These are phyloP conservation scores for Bacterosira constricta DNA, from an alignment of 108 stramenopile species.

Conservation along the genomic window DNA sequence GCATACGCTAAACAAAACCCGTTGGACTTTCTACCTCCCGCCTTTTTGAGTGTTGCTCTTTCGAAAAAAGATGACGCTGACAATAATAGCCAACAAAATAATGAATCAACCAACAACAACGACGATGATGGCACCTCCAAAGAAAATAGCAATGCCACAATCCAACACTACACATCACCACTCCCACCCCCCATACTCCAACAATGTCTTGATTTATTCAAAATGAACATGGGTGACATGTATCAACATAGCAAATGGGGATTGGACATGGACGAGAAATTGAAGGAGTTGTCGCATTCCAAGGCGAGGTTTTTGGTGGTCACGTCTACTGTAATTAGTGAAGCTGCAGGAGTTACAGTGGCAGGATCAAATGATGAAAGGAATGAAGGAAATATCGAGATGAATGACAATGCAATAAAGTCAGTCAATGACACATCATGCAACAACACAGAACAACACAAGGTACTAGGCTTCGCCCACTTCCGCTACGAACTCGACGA, in stretches of 20 bases:
- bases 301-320: constrained; percentile 73
- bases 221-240: constrained; percentile 75
- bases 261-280: constrained; percentile 71
- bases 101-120: too few relatives aligned
- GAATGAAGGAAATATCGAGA: neutral
- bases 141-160: too few relatives aligned
- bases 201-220: constrained; percentile 60
- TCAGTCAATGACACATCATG: neutral
- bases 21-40: too few relatives aligned
- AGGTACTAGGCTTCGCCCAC: constrained; percentile 66
- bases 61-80: too few relatives aligned
- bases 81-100: too few relatives aligned
- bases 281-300: constrained; percentile 58
- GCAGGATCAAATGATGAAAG: neutral
- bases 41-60: too few relatives aligned
- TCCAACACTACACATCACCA: constrained; percentile 33
- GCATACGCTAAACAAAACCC: too few relatives aligned
- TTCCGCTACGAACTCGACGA: constrained; percentile 87
- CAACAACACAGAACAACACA: neutral
- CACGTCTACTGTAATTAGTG: neutral
- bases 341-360: neutral
- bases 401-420: too few relatives aligned
- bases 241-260: constrained; percentile 79
- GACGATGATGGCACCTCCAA: too few relatives aligned
- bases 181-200: constrained; percentile 12